phyloP scores from a whole-genome alignment of 164 flowering plant species.

The Stephania cephalantha region DNA sequence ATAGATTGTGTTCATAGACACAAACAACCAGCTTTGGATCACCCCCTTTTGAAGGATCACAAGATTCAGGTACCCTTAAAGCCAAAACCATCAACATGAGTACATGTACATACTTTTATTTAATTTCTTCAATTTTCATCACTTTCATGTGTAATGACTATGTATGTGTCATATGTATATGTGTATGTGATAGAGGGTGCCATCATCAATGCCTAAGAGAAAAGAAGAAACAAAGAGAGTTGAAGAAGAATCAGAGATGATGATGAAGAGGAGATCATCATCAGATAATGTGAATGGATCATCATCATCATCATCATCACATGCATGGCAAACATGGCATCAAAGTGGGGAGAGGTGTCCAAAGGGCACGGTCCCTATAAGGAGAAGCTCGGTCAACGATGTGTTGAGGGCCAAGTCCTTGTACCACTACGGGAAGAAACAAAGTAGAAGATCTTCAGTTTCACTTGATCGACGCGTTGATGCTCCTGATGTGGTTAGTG shows the following conservation, averaged over 20 bases:
- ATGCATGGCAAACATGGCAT: slow-evolving; percentile 88
- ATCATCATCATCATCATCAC: no score
- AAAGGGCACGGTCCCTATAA: slow-evolving; percentile 70
- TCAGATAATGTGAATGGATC: slow-evolving; percentile 11
- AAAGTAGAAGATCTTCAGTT: slow-evolving; percentile 1
- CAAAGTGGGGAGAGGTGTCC: slow-evolving; percentile 67
- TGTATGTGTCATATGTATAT: neutral
- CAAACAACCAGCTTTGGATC: slow-evolving; percentile 94
- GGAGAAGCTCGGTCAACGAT: slow-evolving; percentile 72
- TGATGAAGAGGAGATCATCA: slow-evolving; percentile 3
- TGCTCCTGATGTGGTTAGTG: slow-evolving; percentile 80
- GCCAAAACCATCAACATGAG: neutral
- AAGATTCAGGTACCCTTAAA: slow-evolving; percentile 67
- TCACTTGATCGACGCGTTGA: slow-evolving; percentile 23
- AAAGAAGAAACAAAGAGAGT: slow-evolving; percentile 13
- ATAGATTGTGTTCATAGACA: slow-evolving; percentile 81
- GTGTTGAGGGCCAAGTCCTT: slow-evolving; percentile 85
- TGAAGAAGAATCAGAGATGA: slow-evolving; percentile 19
- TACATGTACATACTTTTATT: neutral
- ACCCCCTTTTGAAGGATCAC: slow-evolving; percentile 88
- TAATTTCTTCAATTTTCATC: slow-evolving; percentile 10
- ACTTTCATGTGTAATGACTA: neutral
- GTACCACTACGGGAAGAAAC: slow-evolving; percentile 79
- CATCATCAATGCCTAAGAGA: slow-evolving; percentile 36
- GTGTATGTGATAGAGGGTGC: slow-evolving; percentile 7